Conservation (phyloP, 805 yeast genomes). For the Brettanomyces sp. region DNA sequence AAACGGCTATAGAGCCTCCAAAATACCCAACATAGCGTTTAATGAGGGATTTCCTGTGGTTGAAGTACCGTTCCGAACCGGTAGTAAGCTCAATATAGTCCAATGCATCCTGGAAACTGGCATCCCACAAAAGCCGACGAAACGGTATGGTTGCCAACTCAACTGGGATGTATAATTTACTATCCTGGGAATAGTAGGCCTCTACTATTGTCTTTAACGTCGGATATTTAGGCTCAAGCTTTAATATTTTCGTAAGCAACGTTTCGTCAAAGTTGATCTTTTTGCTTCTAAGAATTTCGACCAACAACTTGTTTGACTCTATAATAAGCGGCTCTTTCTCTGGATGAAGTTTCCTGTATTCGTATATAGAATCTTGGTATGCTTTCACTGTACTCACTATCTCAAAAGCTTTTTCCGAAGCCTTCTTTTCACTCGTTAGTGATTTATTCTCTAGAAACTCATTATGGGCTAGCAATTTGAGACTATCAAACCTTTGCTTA, state of each 20-base stretch:
- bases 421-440: not conserved
- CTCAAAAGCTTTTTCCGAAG: slow-evolving; percentile 1
- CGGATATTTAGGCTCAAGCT: slow-evolving; percentile 16
- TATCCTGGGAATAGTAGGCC: slow-evolving; percentile 16
- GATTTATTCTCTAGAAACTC: slow-evolving; percentile 2
- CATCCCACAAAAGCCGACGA: slow-evolving; percentile 47
- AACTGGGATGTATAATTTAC: slow-evolving; percentile 22
- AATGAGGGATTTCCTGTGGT: slow-evolving; percentile 18
- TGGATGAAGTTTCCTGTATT: slow-evolving; percentile 13
- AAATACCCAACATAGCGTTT: slow-evolving; percentile 29
- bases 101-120: slow-evolving; percentile 48
- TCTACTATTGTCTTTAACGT: slow-evolving; percentile 18
- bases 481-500: slow-evolving; percentile 2
- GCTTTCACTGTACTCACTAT: slow-evolving; percentile 12
- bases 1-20: slow-evolving; percentile 32
- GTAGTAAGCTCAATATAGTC: slow-evolving; percentile 51
- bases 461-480: slow-evolving; percentile 6
- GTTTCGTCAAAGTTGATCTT: slow-evolving; percentile 12
- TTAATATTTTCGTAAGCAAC: slow-evolving; percentile 15
- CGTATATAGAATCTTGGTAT: slow-evolving; percentile 19
- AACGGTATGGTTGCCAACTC: slow-evolving; percentile 52
- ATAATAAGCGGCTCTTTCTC: slow-evolving; percentile 11
- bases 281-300: slow-evolving; percentile 9
- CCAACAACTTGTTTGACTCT: slow-evolving; percentile 15
- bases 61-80: slow-evolving; percentile 44